Evolutionary conservation across 2,329 filamentous ascomycete species (phyloP).

Genomic region (Chaetothyriales sp.): DNA sequence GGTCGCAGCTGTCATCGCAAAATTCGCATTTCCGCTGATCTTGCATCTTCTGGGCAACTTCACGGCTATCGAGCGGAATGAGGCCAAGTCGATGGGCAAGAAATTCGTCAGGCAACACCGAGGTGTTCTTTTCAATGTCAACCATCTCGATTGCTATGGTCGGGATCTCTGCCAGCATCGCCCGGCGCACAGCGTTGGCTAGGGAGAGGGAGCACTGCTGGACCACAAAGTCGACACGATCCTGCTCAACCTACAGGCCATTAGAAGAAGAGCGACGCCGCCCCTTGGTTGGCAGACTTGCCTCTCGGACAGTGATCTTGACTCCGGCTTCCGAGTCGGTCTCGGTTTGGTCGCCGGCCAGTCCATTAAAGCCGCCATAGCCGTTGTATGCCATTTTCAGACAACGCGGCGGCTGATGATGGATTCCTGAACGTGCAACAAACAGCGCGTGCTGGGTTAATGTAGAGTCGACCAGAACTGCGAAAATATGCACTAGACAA

Average conservation of each 20-base stretch:
- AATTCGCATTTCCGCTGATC: slow-evolving; percentile 82
- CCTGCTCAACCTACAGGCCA: slow-evolving; percentile 50
- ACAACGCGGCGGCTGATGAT: not conserved
- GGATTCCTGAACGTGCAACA: not conserved
- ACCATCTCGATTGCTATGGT: slow-evolving; percentile 91
- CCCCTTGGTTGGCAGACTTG: slow-evolving; percentile 10
- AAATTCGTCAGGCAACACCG: slow-evolving; percentile 93
- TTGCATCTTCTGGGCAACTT: slow-evolving; percentile 61
- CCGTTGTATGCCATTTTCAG: slow-evolving; percentile 16
- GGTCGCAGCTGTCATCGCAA: slow-evolving; percentile 86
- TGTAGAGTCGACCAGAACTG: not conserved
- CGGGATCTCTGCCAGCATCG: slow-evolving; percentile 85
- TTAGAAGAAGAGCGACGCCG: slow-evolving; percentile 5
- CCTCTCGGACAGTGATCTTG: slow-evolving; percentile 34
- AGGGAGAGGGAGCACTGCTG: slow-evolving; percentile 78
- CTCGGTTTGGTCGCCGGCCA: slow-evolving; percentile 25
- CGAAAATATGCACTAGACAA: not conserved
- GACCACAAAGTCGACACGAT: slow-evolving; percentile 81
- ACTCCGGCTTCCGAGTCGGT: slow-evolving; percentile 30
- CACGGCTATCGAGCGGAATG: slow-evolving; percentile 71
- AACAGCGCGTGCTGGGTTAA: too few species aligned
- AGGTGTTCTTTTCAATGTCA: slow-evolving; percentile 82
- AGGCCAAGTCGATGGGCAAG: slow-evolving; percentile 83
- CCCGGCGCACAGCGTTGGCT: slow-evolving; percentile 79
- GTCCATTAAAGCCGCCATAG: slow-evolving; percentile 10